These are phyloP conservation scores for Xylaria grammica DNA, from an alignment of 495 filamentous ascomycete genomes.

Conservation along the genomic window DNA sequence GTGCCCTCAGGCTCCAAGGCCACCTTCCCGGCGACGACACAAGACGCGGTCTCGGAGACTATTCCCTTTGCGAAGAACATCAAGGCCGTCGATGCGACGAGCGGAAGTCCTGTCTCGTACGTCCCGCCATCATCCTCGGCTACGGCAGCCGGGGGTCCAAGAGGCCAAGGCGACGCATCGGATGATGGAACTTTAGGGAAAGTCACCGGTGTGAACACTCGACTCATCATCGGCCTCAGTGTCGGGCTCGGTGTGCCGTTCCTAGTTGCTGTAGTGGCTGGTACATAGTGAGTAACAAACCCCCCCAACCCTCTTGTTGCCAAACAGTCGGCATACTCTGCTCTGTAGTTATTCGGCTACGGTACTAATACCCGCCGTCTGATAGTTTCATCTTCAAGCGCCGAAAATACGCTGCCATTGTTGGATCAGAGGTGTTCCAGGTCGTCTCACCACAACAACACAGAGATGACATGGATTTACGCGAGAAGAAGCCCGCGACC, in stretches of 20 bases:
- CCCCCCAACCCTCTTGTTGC: neutral
- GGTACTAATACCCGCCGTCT: neutral
- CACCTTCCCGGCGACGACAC: conserved; percentile 43
- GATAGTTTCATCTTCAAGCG: conserved; percentile 27
- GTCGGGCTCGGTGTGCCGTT: conserved; percentile 50
- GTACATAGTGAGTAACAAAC: conserved; percentile 40
- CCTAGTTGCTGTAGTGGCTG: conserved; percentile 37
- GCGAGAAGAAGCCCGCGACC: neutral
- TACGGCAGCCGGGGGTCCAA: conserved; percentile 19
- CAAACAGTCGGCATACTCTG: conserved; percentile 7
- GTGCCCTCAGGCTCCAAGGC: conserved; percentile 43
- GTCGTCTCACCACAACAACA: neutral
- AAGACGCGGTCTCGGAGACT: conserved; percentile 34
- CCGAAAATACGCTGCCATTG: conserved; percentile 21
- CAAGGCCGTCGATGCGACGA: conserved; percentile 41
- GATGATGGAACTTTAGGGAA: conserved; percentile 24
- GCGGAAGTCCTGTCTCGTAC: conserved; percentile 41
- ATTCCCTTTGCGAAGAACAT: conserved; percentile 47
- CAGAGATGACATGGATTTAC: neutral
- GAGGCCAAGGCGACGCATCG: conserved; percentile 5
- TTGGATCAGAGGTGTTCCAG: conserved; percentile 12
- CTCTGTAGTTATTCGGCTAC: neutral
- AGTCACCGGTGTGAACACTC: conserved; percentile 36
- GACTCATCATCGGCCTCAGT: conserved; percentile 49
- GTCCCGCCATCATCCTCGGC: conserved; percentile 36